Evolutionary conservation across 768 basidiomycete species (phyloP).

Genomic region (Russula griseocarnosa): DNA sequence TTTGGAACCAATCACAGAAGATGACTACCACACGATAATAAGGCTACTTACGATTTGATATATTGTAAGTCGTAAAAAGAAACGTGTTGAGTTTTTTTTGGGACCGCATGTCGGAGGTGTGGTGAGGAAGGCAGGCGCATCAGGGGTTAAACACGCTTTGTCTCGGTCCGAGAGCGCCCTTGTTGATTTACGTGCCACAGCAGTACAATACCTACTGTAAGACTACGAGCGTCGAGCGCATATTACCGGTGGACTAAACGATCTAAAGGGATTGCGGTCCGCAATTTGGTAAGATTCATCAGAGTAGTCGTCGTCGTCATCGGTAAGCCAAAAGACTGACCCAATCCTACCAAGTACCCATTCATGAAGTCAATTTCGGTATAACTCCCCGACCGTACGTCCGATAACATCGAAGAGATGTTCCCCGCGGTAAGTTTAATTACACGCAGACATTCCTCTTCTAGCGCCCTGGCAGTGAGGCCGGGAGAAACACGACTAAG

Average conservation of each 20-base stretch:
- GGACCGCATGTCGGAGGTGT: too few species aligned
- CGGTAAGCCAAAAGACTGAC: constrained; percentile 49
- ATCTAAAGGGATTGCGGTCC: constrained; percentile 52
- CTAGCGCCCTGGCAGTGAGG: constrained; percentile 45
- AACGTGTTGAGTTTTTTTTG: too few species aligned
- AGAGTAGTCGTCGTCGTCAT: constrained; percentile 59
- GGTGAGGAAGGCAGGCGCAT: not conserved
- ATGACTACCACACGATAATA: too few species aligned
- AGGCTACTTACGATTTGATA: too few species aligned
- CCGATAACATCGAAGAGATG: constrained; percentile 76
- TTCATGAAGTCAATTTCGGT: constrained; percentile 85
- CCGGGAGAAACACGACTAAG: constrained; percentile 44
- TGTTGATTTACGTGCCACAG: not conserved
- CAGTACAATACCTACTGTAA: too few species aligned
- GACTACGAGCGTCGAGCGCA: too few species aligned
- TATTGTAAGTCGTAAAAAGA: too few species aligned
- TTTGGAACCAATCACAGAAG: too few species aligned
- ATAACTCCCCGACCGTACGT: constrained; percentile 53
- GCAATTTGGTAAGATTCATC: constrained; percentile 56
- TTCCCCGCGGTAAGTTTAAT: constrained; percentile 57
- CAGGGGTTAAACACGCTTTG: too few species aligned
- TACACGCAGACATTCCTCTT: constrained; percentile 55
- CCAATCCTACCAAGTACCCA: constrained; percentile 71
- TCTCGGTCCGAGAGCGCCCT: not conserved
- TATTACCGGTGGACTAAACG: constrained; percentile 32